A percentile compares a stretch with the other conserved stretches of the same genome.
phyloP scores from a whole-genome alignment of 1,284 basidiomycete species.

The Porogramme epimiltina region DNA sequence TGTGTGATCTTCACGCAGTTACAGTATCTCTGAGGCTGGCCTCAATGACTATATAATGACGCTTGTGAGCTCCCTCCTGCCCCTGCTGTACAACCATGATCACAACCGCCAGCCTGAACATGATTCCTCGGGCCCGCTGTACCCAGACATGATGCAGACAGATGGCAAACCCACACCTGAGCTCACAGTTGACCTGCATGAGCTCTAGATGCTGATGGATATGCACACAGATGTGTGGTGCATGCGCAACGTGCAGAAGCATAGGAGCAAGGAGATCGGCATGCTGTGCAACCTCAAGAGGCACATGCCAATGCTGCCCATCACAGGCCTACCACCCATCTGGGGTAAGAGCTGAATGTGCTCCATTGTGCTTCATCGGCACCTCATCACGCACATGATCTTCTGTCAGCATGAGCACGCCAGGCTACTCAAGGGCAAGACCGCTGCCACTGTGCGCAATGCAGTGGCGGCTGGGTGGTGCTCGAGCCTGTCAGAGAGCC shows the following conservation, averaged over 20 bases:
- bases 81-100: constrained; percentile 8
- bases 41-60: constrained; percentile 30
- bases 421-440: constrained; percentile 39
- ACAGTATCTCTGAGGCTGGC: constrained; percentile 37
- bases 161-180: background rate
- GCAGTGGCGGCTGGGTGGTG: constrained; percentile 14
- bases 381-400: constrained; percentile 60
- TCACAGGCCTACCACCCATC: constrained; percentile 14
- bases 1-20: too few relatives aligned
- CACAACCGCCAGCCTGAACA: background rate
- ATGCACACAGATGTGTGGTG: constrained; percentile 46
- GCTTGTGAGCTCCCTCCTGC: constrained; percentile 26
- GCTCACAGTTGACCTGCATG: constrained; percentile 28
- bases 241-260: constrained; percentile 49
- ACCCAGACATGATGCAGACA: constrained; percentile 5
- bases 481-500: constrained; percentile 30
- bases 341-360: constrained; percentile 32
- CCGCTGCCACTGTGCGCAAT: constrained; percentile 16
- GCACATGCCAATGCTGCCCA: constrained; percentile 23
- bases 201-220: constrained; percentile 40
- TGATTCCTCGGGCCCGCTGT: too few relatives aligned
- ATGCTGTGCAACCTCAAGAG: constrained; percentile 53
- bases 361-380: constrained; percentile 46
- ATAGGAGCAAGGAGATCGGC: constrained; percentile 51
- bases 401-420: constrained; percentile 45